Conservation (phyloP, 306 rosid species). For the Elaeagnus macrophylla region DNA sequence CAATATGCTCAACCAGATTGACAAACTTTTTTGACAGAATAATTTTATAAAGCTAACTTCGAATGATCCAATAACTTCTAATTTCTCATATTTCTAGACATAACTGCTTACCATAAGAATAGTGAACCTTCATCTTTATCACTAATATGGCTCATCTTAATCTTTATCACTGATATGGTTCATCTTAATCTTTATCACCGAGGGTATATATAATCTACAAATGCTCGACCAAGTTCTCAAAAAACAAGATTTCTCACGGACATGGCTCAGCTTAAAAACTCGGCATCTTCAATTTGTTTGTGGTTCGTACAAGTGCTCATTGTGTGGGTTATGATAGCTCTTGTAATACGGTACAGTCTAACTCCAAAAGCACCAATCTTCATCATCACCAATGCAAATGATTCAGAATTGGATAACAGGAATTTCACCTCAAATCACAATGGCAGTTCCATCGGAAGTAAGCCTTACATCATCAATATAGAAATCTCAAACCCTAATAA, state of each 20-base stretch:
- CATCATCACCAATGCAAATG: slow-evolving; percentile 1
- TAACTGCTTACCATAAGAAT: too few species aligned
- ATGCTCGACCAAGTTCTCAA: not conserved
- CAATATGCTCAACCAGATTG: too few species aligned
- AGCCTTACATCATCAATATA: not conserved
- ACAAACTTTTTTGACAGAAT: too few species aligned
- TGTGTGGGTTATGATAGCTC: not conserved
- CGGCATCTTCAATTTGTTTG: not conserved
- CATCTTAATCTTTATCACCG: too few species aligned
- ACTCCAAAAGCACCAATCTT: slow-evolving; percentile 9
- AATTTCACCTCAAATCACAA: slow-evolving; percentile 1
- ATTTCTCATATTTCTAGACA: too few species aligned
- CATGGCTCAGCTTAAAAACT: not conserved
- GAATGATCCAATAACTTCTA: too few species aligned
- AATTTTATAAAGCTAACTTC: too few species aligned
- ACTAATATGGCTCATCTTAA: too few species aligned
- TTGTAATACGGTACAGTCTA: slow-evolving; percentile 1
- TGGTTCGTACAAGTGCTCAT: slow-evolving; percentile 1
- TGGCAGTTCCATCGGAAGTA: not conserved
- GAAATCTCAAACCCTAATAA: slow-evolving; percentile 13
- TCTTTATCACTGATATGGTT: too few species aligned
- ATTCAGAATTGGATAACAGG: not conserved
- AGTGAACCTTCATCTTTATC: too few species aligned
- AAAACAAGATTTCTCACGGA: not conserved
- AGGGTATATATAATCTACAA: not conserved